Evolutionary conservation across 164 flowering plant species (phyloP), one percentile per base, ranked within the genome.

Genomic region (Annona cherimola): DNA sequence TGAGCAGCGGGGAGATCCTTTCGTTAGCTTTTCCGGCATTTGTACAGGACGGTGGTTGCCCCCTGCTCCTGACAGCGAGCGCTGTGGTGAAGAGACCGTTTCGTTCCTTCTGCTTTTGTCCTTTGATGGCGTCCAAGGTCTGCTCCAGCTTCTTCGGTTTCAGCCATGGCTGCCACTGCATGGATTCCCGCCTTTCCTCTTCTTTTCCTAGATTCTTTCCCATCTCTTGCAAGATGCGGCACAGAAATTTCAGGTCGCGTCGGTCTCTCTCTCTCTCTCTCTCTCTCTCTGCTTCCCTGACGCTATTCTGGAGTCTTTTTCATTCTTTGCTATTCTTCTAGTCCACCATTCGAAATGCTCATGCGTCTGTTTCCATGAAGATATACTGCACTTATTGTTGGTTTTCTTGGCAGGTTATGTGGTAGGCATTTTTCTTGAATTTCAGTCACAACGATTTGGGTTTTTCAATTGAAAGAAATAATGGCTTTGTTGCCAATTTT

Each of bases 191-290:
- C 42, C 76, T 71, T 16, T 75, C 73, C 26, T 12, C 73, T 2
- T 74, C 81, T 63, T 75, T 79, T 69, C 78, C 59, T 16, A 81
- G 88, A 2, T 75, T 72, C 43, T 61, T 68, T 16, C 86, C 80
- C 4, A 80, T 83, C 73, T 79, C 86, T 39, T 85, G 90, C 73
- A 86, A 79, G 75, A 80, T 83, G 87, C 85, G 91, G 1, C 87
- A 79, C 4, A 84, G 88, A 9, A 79, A 76, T 72, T 73, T 76
- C 80, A 84, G 92, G 96, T 90, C 61, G 61, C 45, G 66, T 61
- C 63, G 5, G 40, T 59, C 7, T 60, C 42, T 42, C 20, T 18
- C 12, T 72, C 44, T 12, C 16, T 42, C 39, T 61, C 6, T 62
- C 26, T 41, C 14, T 40, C 4, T 73, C 42, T 7, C 9, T 19